These are phyloP conservation scores for Westerdykella sp. DNA, from an alignment of 2,329 filamentous ascomycete genomes.

Conservation along the genomic window DNA sequence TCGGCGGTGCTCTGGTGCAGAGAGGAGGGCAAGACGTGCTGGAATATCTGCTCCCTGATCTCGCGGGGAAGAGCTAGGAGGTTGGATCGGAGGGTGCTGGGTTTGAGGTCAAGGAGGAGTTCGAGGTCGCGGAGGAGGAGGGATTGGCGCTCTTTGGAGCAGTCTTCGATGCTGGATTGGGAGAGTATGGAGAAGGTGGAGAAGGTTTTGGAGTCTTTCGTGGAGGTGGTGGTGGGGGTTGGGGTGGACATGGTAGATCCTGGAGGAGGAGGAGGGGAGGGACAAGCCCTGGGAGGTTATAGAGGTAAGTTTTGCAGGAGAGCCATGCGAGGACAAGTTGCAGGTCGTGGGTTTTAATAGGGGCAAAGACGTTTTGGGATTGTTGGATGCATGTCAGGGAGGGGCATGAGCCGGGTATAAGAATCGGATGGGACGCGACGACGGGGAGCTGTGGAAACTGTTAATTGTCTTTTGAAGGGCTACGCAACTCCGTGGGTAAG, in stretches of 20 bases:
- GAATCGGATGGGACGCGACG: background rate
- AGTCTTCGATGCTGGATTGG: constrained; percentile 19
- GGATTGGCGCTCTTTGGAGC: constrained; percentile 27
- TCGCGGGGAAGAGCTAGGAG: constrained; percentile 28
- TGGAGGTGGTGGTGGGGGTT: background rate
- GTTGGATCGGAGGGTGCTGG: constrained; percentile 26
- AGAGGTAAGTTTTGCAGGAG: background rate
- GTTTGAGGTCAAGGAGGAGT: constrained; percentile 29
- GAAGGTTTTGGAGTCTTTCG: background rate
- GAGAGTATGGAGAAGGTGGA: constrained; percentile 16
- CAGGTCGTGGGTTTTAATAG: background rate
- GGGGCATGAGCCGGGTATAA: background rate
- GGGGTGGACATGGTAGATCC: background rate
- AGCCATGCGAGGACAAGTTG: background rate
- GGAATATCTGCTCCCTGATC: constrained; percentile 22
- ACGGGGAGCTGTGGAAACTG: background rate
- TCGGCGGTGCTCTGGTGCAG: background rate
- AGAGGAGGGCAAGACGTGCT: constrained; percentile 20
- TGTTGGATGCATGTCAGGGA: background rate
- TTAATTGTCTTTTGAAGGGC: too few species aligned
- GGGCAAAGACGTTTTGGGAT: background rate
- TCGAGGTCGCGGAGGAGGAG: constrained; percentile 30
- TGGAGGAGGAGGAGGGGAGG: background rate
- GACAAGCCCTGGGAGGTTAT: background rate
- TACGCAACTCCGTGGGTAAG: too few species aligned